Base-by-base conservation (phyloP, 257 asterid species). In the Gentiana macrophylla region DNA sequence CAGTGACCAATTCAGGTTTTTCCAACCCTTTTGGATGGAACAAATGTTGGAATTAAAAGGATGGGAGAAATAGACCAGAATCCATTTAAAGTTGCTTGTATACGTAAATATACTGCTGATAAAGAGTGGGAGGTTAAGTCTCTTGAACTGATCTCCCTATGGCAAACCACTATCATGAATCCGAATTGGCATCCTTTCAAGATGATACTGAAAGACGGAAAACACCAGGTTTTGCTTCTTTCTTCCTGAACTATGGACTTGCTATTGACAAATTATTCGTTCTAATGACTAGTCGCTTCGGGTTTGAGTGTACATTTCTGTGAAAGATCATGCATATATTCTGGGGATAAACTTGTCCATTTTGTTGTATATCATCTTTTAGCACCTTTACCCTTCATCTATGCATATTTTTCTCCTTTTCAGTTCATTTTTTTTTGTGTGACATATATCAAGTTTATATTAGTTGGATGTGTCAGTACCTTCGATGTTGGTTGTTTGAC, bases 131-230 rank as follows among this genome's bases (percentile, higher is more conserved):
- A 58, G 52, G 52, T 8, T 13, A 58, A 50, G 46, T 32, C 62
- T 1, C 12, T 33, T 10, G 62, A 58, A 47, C 45, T 58, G 24
- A 46, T 33, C 53, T 58, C 62, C 33, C 36, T 10, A n/a, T 58
- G 62, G 62, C 53, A 58, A 58, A 41, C 62, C 32, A 34, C 47
- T 37, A 34, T 58, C 48, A 58, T 34, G 7, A 32, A 58, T 47
- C 62, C 62, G 1, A 58, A 58, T 45, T 58, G 62, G 62, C 62
- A 58, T 11, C 62, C 62, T 33, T 58, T 58, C 8, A 58, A 58
- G 54, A 58, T 11, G 34, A 54, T 54, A 43, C 15, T 44, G 48
- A 62, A 54, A 53, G 59, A 62, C 2, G 67, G 67, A 46, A 54
- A 54, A 53, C 55, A 33, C 34, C 49, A 53, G 61, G 67, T 62